Base-by-base conservation (phyloP, 2,329 filamentous ascomycete species). In the Onygenales sp. region DNA sequence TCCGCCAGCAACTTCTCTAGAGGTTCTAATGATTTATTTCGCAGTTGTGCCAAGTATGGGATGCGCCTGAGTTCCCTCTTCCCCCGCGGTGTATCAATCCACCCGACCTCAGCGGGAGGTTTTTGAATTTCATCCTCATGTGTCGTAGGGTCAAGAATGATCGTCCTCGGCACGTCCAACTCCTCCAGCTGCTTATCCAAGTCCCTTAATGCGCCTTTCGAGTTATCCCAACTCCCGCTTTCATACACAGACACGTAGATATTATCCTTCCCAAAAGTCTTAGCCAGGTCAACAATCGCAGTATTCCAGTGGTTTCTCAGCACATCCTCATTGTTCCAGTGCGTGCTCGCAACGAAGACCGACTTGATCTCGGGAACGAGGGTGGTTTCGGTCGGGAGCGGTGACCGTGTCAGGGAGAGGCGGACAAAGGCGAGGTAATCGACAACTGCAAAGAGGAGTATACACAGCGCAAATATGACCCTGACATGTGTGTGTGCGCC, bases 241-340 rank as follows among this genome's bases (percentile, higher is more conserved):
- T 88, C 85, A 54, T 80, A 78, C 33, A 88, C 76, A 55, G 80
- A 82, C 42, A 89, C 77, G 62, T 79, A 88, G 2, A 88, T 79
- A 62, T 87, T 87, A 2, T 81, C 73, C 0, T 77, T 68, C 0
- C 85, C 85, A 3, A 87, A 69, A 5, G 73, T 70, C 45, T 76
- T 70, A 4, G 79, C 75, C 17, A 88, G 69, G 2, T 77, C 70
- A 6, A 85, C 54, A 2, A 88, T 70, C 0, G 81, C 82, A 5
- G 74, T 67, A 57, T 77, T 82, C 85, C 85, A 88, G 59, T 83
- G 77, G 4, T 72, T 71, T 6, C 78, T 75, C 2, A 88, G 73
- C 27, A 87, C 71, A 1, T 65, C 63, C 55, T 79, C 85, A 57
- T 81, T 81, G 61, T 86, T 87, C 76, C 83, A 87, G 62, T 86